Evolutionary conservation across 2,329 filamentous ascomycete species (phyloP).

Genomic region (Colletotrichum sp.): DNA sequence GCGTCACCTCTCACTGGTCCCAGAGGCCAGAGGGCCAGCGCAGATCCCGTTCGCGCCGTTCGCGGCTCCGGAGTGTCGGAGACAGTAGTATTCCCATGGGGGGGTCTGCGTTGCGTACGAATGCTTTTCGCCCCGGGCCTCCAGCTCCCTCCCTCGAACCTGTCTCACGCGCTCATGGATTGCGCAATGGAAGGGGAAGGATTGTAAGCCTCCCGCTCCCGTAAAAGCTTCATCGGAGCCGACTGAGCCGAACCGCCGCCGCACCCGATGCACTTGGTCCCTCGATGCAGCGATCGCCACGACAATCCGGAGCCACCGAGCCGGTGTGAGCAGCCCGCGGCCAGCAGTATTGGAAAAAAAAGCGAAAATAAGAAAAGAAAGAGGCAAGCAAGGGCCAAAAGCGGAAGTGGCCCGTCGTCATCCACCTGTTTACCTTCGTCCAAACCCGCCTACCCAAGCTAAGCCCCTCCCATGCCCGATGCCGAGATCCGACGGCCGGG

Average conservation of each 20-base stretch:
- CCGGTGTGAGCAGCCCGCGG: neutral
- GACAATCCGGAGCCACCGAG: neutral
- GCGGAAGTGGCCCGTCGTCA: neutral
- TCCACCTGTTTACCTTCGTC: neutral
- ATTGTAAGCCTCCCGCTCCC: neutral
- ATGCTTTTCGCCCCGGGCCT: neutral
- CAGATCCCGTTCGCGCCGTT: neutral
- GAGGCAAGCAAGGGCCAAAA: neutral
- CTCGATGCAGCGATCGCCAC: neutral
- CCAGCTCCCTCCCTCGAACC: neutral
- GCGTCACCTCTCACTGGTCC: neutral
- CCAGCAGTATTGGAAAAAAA: neutral
- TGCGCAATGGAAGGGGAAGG: neutral
- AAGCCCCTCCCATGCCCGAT: neutral
- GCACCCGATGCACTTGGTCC: neutral
- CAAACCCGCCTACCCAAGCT: neutral
- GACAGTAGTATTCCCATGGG: neutral
- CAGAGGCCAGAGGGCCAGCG: neutral
- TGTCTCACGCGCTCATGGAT: neutral
- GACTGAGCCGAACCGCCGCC: neutral
- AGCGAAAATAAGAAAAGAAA: neutral
- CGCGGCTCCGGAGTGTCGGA: neutral
- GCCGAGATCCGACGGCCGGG: conserved; percentile 18
- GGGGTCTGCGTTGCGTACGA: neutral
- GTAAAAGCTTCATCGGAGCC: neutral